Evolutionary conservation across 768 basidiomycete genomes (phyloP).

Genomic region (Boletus patriciae): DNA sequence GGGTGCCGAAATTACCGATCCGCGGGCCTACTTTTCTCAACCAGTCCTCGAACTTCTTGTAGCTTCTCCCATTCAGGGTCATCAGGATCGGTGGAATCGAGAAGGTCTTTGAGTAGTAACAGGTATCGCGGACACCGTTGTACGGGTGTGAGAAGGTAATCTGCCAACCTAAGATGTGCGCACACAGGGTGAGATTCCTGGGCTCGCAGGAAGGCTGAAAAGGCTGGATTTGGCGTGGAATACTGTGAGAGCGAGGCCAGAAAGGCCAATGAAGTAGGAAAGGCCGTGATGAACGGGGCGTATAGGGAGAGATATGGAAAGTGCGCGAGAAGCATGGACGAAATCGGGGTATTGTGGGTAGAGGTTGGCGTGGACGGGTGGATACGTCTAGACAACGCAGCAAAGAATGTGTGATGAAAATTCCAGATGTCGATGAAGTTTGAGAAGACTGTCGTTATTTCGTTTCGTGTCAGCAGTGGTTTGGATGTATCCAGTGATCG

Average conservation of each 20-base stretch:
- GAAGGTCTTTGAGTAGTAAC: slow-evolving; percentile 78
- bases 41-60: slow-evolving; percentile 57
- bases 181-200: slow-evolving; percentile 72
- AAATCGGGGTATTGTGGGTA: slow-evolving; percentile 43
- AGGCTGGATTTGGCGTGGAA: slow-evolving; percentile 42
- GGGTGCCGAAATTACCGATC: not conserved
- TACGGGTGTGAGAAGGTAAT: slow-evolving; percentile 85
- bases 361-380: slow-evolving; percentile 22
- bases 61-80: slow-evolving; percentile 69
- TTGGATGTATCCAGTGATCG: slow-evolving; percentile 65
- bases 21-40: slow-evolving; percentile 66
- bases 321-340: slow-evolving; percentile 69
- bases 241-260: slow-evolving; percentile 54
- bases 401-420: slow-evolving; percentile 72
- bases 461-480: slow-evolving; percentile 66
- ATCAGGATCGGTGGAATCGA: slow-evolving; percentile 59
- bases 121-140: slow-evolving; percentile 88
- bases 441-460: slow-evolving; percentile 75
- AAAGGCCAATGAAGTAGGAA: slow-evolving; percentile 62
- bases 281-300: slow-evolving; percentile 80
- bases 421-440: slow-evolving; percentile 94
- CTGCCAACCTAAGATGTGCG: slow-evolving; percentile 71
- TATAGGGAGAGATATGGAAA: slow-evolving; percentile 89
- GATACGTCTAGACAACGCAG: slow-evolving; percentile 51
- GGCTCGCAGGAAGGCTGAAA: slow-evolving; percentile 59